phyloP scores from a whole-genome alignment of 2,329 filamentous ascomycete genomes.

The Ploettnerulaceae sp. region DNA sequence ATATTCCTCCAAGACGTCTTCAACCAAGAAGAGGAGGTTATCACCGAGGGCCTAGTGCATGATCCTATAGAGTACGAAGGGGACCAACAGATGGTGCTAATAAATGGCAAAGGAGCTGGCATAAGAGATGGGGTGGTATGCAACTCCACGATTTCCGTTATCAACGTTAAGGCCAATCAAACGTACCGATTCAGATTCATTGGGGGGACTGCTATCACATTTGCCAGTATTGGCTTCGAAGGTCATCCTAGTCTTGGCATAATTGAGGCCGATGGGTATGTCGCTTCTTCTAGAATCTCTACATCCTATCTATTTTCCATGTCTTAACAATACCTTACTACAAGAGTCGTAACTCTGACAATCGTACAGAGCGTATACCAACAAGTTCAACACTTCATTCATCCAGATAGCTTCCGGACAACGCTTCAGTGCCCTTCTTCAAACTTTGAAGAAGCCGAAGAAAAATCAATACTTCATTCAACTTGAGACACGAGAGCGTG shows the following conservation, averaged over 20 bases:
- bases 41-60: conserved; percentile 45
- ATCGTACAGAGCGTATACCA: not conserved
- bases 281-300: not conserved
- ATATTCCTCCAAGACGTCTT: conserved; percentile 53
- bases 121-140: not conserved
- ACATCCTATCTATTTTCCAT: conserved; percentile 1
- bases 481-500: conserved; percentile 40
- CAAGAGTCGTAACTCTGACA: not conserved
- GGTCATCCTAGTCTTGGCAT: conserved; percentile 50
- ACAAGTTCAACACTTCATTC: conserved; percentile 14
- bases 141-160: conserved; percentile 36
- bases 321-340: not conserved
- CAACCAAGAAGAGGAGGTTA: conserved; percentile 44
- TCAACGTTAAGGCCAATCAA: conserved; percentile 52
- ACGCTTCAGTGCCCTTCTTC: conserved; percentile 44
- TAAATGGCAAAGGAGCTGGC: conserved; percentile 46
- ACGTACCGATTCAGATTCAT: conserved; percentile 58
- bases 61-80: conserved; percentile 52
- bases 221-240: conserved; percentile 49
- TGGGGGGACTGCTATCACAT: conserved; percentile 48
- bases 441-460: conserved; percentile 35
- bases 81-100: conserved; percentile 49
- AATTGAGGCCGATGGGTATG: conserved; percentile 50
- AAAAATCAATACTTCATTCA: conserved; percentile 37
- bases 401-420: conserved; percentile 40